Base-by-base conservation (phyloP, 176 grass and related monocot species). In the Elaeis guineensis region DNA sequence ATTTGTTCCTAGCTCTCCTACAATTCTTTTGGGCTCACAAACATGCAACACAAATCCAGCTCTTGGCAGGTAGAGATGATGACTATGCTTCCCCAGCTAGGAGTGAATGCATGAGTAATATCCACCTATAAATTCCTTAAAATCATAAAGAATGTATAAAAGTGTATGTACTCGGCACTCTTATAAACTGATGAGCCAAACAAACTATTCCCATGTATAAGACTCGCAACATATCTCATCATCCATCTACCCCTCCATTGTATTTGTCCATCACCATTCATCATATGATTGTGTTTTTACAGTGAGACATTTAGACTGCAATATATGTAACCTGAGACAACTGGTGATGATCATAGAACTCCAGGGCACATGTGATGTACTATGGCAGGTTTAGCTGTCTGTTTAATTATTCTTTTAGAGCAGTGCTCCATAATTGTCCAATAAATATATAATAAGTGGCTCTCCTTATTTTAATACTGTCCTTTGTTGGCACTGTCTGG, bases 401-500 rank as follows among this genome's bases (percentile, higher is more conserved):
- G 58, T 58, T 78, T 61, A 65, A 62, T 77, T 64, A 73, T 82
- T 76, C 71, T 72, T 68, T 49, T 73, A 30, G 61, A 69, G 69
- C 69, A 29, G 62, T 76, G 75, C 79, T 90, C 74, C 75, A 76
- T 65, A 71, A 57, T 85, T 52, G 16, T 59, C 58, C 26, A 70
- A 66, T 69, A 70, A 76, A 64, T 82, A 76, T 79, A 79, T 67
- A 76, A 82, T 70, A 81, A 72, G 75, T 73, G 75, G 78, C 54
- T 71, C 78, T 85, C 69, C 66, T 79, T 85, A 77, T 75, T 60
- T 76, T 73, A 72, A 62, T 56, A 58, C 64, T 88, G 75, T 83
- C 79, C 76, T 79, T 88, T 83, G 61, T 79, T 87, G 85, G 79
- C 75, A 78, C 74, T 72, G 74, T 74, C 62, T 82, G 71, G 67